Conservation (phyloP, 2,329 filamentous ascomycete genomes). For the Cercospora canescens region DNA sequence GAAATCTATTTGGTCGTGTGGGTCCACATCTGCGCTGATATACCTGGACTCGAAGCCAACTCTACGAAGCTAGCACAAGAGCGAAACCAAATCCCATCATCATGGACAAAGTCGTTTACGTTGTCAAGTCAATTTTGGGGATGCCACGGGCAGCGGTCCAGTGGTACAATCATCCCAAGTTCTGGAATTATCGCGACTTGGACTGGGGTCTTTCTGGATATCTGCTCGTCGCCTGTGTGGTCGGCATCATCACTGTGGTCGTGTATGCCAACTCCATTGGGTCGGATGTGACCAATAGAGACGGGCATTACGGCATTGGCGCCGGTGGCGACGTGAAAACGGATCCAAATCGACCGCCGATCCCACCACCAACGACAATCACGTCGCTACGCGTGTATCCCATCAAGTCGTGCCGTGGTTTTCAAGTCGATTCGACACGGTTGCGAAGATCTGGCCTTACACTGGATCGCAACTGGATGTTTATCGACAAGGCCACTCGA, state of each 20-base stretch:
- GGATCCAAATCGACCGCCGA: slow-evolving; percentile 30
- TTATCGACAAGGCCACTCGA: slow-evolving; percentile 52
- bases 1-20: not conserved
- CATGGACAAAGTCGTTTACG: not conserved
- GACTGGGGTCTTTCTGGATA: slow-evolving; percentile 20
- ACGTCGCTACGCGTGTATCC: slow-evolving; percentile 60
- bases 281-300: slow-evolving; percentile 18
- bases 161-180: not conserved
- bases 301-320: slow-evolving; percentile 26
- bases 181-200: not conserved
- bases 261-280: slow-evolving; percentile 29
- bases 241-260: slow-evolving; percentile 27
- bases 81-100: not conserved
- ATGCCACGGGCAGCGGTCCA: slow-evolving; percentile 1
- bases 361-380: slow-evolving; percentile 43
- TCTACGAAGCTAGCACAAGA: not conserved
- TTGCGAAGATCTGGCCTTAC: slow-evolving; percentile 60
- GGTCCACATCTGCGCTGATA: slow-evolving; percentile 1
- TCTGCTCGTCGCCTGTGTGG: slow-evolving; percentile 27
- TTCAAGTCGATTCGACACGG: slow-evolving; percentile 53
- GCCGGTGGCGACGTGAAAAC: slow-evolving; percentile 22
- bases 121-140: not conserved
- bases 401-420: slow-evolving; percentile 66
- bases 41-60: not conserved
- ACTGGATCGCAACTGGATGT: slow-evolving; percentile 67